Evolutionary conservation across 768 basidiomycete species (phyloP).

Genomic region (Boletus vermiculosoides): DNA sequence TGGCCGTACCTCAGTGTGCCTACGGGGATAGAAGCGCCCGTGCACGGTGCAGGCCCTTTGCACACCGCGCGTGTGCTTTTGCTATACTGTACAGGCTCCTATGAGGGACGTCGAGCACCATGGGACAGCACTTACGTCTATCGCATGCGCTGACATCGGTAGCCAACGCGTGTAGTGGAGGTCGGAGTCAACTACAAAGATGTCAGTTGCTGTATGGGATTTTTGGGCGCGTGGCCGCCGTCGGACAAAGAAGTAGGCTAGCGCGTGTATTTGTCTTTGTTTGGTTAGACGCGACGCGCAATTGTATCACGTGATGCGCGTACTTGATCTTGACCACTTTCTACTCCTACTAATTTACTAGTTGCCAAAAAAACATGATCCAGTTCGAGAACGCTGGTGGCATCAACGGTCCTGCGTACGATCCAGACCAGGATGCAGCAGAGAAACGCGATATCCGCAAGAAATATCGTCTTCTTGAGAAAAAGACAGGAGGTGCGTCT

Average conservation of each 20-base stretch:
- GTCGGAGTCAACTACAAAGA: background rate
- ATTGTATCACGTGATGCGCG: slow-evolving; percentile 17
- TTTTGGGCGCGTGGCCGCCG: background rate
- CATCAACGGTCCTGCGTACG: slow-evolving; percentile 50
- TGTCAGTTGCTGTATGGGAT: background rate
- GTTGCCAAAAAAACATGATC: slow-evolving; percentile 17
- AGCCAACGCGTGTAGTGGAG: background rate
- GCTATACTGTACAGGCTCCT: slow-evolving; percentile 54
- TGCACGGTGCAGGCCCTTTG: slow-evolving; percentile 61
- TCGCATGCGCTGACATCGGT: slow-evolving; percentile 27
- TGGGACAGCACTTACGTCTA: slow-evolving; percentile 27
- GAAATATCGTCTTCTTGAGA: slow-evolving; percentile 67
- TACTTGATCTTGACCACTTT: background rate
- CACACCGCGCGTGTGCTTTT: slow-evolving; percentile 69
- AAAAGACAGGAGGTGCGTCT: slow-evolving; percentile 58
- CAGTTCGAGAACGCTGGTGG: slow-evolving; percentile 7
- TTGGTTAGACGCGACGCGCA: slow-evolving; percentile 26
- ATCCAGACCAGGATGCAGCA: slow-evolving; percentile 83
- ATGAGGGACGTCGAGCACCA: slow-evolving; percentile 1
- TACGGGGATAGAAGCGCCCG: slow-evolving; percentile 48
- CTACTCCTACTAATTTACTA: background rate
- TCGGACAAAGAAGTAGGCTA: background rate
- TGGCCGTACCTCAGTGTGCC: slow-evolving; percentile 68
- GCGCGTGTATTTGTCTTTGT: slow-evolving; percentile 18
- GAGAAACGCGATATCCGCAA: slow-evolving; percentile 74